Conservation (phyloP, 2,329 filamentous ascomycete species). For the Beauveria brongniartii region DNA sequence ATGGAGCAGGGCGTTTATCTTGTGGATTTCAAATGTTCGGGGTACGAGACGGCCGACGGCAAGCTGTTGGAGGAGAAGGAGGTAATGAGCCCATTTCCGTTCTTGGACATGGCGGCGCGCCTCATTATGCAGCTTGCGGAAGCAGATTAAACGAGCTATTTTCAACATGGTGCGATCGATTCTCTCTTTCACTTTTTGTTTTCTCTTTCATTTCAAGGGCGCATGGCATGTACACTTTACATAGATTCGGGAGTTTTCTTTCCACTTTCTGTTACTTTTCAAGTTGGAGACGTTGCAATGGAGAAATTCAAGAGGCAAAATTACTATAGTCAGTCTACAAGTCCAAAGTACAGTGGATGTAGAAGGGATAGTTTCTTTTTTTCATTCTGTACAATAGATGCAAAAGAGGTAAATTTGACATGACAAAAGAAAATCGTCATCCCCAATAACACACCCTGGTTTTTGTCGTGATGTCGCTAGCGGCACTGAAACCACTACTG, state of each 20-base stretch:
- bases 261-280: neutral
- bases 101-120: slow-evolving; percentile 85
- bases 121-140: slow-evolving; percentile 90
- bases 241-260: neutral
- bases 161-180: too few species aligned
- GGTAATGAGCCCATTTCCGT: slow-evolving; percentile 90
- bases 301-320: neutral
- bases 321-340: neutral
- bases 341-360: neutral
- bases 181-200: neutral
- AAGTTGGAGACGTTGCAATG: neutral
- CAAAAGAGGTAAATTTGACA: neutral
- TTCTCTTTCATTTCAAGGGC: neutral
- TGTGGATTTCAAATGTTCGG: slow-evolving; percentile 97
- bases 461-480: neutral
- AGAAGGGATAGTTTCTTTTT: neutral
- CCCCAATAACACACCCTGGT: neutral
- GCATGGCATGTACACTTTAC: neutral
- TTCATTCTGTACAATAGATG: neutral
- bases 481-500: too few species aligned
- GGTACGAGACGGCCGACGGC: slow-evolving; percentile 76
- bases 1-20: slow-evolving; percentile 90
- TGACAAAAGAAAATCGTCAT: slow-evolving; percentile 1
- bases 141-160: slow-evolving; percentile 28
- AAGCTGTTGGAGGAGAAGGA: slow-evolving; percentile 83